A percentile compares a stretch with the other conserved stretches of the same genome.
Conservation (phyloP, 108 stramenopile genomes). For the Fragilaria radians region DNA sequence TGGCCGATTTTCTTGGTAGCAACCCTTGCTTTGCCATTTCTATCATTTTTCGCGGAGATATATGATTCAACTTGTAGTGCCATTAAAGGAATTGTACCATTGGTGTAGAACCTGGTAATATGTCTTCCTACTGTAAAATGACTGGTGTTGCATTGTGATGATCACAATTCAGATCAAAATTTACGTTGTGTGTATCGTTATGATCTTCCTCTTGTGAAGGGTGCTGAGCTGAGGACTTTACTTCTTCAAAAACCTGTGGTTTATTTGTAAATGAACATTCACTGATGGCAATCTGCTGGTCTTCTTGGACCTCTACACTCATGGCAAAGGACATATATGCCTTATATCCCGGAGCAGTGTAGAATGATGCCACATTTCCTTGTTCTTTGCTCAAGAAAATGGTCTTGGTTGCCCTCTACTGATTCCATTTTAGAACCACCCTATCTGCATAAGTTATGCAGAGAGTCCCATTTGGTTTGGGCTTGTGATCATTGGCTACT, state of each 20-base stretch:
- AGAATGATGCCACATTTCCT: constrained; percentile 13
- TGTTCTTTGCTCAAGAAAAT: background rate
- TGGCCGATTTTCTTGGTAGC: constrained; percentile 9
- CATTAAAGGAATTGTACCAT: constrained; percentile 6
- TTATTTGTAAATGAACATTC: background rate
- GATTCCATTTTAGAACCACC: background rate
- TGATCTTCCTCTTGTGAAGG: background rate
- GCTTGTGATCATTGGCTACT: background rate
- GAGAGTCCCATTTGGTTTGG: background rate
- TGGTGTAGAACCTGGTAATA: too few relatives aligned
- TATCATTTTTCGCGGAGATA: constrained; percentile 7
- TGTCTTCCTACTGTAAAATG: too few relatives aligned
- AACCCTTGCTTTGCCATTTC: constrained; percentile 1
- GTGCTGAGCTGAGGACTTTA: background rate
- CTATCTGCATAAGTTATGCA: background rate
- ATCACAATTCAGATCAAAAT: background rate
- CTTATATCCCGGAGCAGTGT: constrained; percentile 7
- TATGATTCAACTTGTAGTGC: constrained; percentile 22
- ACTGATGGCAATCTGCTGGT: too few relatives aligned
- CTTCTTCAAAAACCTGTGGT: background rate
- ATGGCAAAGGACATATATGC: constrained; percentile 8
- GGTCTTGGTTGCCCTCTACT: background rate
- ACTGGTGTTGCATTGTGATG: background rate
- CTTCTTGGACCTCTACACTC: too few relatives aligned
- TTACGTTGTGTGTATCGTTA: background rate